These are phyloP conservation scores for Plasmodiophora brassicae DNA, from an alignment of 208 protist species.

Conservation along the genomic window DNA sequence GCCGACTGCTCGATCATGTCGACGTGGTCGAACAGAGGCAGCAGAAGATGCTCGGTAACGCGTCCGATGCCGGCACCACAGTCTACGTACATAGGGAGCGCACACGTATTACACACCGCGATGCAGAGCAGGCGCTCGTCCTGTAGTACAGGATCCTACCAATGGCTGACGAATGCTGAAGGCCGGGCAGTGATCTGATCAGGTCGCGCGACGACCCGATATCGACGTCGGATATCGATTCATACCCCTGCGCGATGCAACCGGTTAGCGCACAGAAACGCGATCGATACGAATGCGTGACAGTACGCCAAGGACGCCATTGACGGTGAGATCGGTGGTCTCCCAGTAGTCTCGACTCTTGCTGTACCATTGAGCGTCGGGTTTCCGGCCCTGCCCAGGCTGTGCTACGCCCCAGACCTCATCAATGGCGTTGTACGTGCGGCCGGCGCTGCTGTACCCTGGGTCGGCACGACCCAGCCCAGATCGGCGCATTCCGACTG, in stretches of 20 bases:
- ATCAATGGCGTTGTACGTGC: background rate
- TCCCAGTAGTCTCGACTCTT: conserved; percentile 30
- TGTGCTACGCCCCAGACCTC: background rate
- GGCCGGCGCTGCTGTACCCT: background rate
- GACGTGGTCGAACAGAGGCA: background rate
- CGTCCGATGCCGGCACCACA: conserved; percentile 45
- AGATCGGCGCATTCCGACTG: too few relatives aligned
- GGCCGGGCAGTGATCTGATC: background rate
- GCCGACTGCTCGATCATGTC: conserved; percentile 35
- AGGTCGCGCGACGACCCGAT: background rate
- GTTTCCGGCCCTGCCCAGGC: background rate
- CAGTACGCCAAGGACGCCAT: conserved; percentile 37
- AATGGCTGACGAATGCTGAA: background rate
- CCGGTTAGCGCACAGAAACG: background rate
- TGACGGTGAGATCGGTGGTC: background rate
- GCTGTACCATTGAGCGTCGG: background rate
- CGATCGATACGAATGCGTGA: background rate
- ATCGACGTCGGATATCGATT: background rate
- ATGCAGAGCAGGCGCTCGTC: background rate
- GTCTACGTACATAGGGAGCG: background rate
- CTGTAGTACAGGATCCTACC: background rate
- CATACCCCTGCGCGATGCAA: conserved; percentile 6
- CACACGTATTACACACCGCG: background rate
- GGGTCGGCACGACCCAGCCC: too few relatives aligned
- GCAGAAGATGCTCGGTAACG: conserved; percentile 6